Conservation (phyloP, 805 yeast species). For the Yarrowia bubula region DNA sequence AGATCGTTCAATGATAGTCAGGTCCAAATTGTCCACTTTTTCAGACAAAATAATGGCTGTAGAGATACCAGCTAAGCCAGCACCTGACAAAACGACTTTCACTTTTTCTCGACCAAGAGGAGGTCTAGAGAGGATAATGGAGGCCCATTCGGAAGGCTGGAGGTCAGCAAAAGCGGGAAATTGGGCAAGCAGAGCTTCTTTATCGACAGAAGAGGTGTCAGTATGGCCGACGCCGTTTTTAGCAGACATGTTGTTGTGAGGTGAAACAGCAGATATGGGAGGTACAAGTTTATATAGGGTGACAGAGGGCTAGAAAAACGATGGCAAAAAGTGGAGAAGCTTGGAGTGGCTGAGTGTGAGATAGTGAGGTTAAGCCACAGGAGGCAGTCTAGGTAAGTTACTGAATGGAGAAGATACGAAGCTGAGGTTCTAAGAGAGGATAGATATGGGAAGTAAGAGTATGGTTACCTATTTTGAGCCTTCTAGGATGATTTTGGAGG, state of each 20-base stretch:
- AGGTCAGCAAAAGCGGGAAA: not conserved
- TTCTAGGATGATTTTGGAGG: no score
- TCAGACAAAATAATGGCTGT: constrained; percentile 14
- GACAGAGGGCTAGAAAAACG: no score
- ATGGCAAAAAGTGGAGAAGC: no score
- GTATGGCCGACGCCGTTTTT: constrained; percentile 15
- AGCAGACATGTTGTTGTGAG: not conserved
- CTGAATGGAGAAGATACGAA: no score
- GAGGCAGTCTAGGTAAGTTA: no score
- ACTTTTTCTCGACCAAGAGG: not conserved
- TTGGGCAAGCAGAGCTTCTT: not conserved
- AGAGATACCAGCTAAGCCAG: constrained; percentile 22
- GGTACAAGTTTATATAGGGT: no score
- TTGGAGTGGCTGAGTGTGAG: no score
- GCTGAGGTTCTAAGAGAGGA: no score
- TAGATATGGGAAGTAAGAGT: no score
- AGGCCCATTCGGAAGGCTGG: constrained; percentile 14
- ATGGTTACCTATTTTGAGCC: no score
- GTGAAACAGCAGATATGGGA: no score
- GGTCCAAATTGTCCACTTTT: constrained; percentile 9
- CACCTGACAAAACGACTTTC: constrained; percentile 13
- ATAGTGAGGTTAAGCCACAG: no score
- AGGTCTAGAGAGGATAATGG: constrained; percentile 4
- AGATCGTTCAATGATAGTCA: constrained; percentile 33
- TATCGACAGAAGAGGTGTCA: constrained; percentile 14